A percentile compares a stretch with the other conserved stretches of the same genome.
phyloP scores from a whole-genome alignment of 345 rosid species.

The Brassica juncea region DNA sequence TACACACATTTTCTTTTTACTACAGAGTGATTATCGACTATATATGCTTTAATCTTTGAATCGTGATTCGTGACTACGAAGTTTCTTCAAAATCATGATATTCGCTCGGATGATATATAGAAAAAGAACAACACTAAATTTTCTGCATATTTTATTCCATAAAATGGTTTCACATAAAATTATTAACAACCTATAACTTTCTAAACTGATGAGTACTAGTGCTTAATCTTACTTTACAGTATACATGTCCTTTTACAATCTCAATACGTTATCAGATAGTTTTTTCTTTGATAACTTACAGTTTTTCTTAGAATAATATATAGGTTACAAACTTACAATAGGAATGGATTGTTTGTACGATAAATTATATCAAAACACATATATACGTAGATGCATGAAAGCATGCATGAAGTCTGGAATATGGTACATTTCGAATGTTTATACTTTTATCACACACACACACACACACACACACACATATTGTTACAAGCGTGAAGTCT shows the following conservation, averaged over 20 bases:
- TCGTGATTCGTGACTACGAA: neutral
- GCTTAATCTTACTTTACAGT: constrained; percentile 21
- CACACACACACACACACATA: neutral
- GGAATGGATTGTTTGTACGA: neutral
- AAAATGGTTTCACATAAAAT: constrained; percentile 1
- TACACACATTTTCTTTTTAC: neutral
- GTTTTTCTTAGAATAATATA: neutral
- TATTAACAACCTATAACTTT: constrained; percentile 21
- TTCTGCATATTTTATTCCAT: neutral
- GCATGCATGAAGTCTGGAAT: constrained; percentile 5
- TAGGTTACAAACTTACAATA: neutral
- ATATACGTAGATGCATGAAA: neutral
- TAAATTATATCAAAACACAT: neutral
- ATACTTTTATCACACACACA: neutral
- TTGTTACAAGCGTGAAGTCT: constrained; percentile 33
- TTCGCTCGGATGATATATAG: neutral
- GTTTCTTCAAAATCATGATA: constrained; percentile 1
- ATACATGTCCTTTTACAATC: neutral
- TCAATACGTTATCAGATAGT: neutral
- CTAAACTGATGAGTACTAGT: constrained; percentile 15
- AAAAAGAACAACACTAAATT: neutral
- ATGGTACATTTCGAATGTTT: constrained; percentile 12
- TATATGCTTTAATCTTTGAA: constrained; percentile 1
- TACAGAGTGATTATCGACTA: neutral
- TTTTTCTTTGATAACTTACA: neutral